Percentiles rank a stretch among this genome's conserved stretches.
Conservation (phyloP, 805 yeast species). For the Hanseniaspora meyeri region DNA sequence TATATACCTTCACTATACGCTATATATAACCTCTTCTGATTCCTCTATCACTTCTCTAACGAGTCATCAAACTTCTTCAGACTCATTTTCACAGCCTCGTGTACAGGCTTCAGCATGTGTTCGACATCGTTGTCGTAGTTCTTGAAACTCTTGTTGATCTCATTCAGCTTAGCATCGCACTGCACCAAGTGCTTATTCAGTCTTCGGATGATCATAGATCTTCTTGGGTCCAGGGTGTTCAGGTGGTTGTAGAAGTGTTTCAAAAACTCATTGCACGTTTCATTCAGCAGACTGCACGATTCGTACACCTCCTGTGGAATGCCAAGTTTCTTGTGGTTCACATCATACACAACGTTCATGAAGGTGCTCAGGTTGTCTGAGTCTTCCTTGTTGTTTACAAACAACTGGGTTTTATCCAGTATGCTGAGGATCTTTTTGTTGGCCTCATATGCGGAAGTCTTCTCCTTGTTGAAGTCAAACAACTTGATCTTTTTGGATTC, state of each 20-base stretch:
- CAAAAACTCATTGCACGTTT: slow-evolving; percentile 62
- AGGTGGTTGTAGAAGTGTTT: slow-evolving; percentile 64
- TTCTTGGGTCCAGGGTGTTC: slow-evolving; percentile 37
- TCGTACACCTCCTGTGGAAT: slow-evolving; percentile 30
- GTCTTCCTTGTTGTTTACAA: slow-evolving; percentile 21
- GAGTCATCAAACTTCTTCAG: slow-evolving; percentile 8
- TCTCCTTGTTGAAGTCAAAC: slow-evolving; percentile 16
- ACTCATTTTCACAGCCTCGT: slow-evolving; percentile 11
- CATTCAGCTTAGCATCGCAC: slow-evolving; percentile 38
- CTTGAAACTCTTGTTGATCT: slow-evolving; percentile 29
- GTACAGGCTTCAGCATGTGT: slow-evolving; percentile 7
- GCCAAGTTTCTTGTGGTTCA: slow-evolving; percentile 7
- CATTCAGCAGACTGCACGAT: slow-evolving; percentile 47
- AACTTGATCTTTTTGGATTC: slow-evolving; percentile 16
- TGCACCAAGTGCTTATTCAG: slow-evolving; percentile 38
- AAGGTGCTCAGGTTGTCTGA: slow-evolving; percentile 18
- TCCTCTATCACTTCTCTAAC: background rate
- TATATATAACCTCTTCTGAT: background rate
- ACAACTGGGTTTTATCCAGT: background rate
- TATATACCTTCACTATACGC: too few relatives aligned
- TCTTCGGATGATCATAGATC: slow-evolving; percentile 33
- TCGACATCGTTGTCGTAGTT: background rate
- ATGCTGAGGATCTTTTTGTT: background rate
- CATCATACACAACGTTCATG: slow-evolving; percentile 2
- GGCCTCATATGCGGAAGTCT: slow-evolving; percentile 12